Conservation (phyloP, 2,329 filamentous ascomycete genomes). For the Ascochyta lentis region DNA sequence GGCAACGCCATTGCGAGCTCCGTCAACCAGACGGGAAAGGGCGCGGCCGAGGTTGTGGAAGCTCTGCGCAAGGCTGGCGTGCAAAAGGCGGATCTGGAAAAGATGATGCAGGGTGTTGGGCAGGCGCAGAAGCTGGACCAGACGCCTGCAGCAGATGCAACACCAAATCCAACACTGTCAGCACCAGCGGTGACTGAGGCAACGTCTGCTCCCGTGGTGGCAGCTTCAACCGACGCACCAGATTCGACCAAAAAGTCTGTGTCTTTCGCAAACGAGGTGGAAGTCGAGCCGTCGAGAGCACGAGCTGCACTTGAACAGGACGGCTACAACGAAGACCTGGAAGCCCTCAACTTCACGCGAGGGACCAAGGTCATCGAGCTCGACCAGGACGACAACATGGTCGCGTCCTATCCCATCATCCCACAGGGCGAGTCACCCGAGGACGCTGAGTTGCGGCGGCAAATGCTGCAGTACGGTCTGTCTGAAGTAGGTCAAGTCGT, state of each 20-base stretch:
- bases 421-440: slow-evolving; percentile 79
- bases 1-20: slow-evolving; percentile 75
- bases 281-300: slow-evolving; percentile 42
- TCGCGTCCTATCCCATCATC: slow-evolving; percentile 60
- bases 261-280: slow-evolving; percentile 66
- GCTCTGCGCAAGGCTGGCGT: slow-evolving; percentile 77
- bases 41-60: slow-evolving; percentile 72
- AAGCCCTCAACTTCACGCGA: slow-evolving; percentile 37
- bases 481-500: slow-evolving; percentile 91
- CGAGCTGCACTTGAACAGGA: slow-evolving; percentile 21
- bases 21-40: slow-evolving; percentile 65
- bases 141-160: neutral
- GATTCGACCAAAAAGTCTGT: slow-evolving; percentile 62
- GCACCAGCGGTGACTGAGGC: neutral
- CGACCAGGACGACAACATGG: slow-evolving; percentile 51
- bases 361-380: slow-evolving; percentile 52
- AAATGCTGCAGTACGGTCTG: slow-evolving; percentile 91
- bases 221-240: neutral
- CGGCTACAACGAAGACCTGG: slow-evolving; percentile 38
- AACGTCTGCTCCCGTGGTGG: neutral
- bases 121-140: neutral
- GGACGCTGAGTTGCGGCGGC: slow-evolving; percentile 77
- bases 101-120: slow-evolving; percentile 19
- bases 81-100: slow-evolving; percentile 50
- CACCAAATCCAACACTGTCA: neutral